Evolutionary conservation across 495 filamentous ascomycete genomes (phyloP), one percentile per base, ranked within the genome.

Genomic region (Usnea hakonensis): DNA sequence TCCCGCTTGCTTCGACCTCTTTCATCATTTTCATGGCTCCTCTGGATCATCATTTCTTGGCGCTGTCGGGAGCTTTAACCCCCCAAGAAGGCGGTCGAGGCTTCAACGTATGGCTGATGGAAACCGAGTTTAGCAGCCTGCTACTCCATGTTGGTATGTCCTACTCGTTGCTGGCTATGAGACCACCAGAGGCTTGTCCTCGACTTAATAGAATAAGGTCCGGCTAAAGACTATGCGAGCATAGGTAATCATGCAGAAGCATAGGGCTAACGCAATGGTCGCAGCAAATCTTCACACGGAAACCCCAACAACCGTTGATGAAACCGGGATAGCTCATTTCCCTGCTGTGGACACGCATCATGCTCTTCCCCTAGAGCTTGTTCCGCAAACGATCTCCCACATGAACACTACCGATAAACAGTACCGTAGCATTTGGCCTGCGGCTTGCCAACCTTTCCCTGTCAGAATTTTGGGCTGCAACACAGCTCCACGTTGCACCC

Each of bases 401-500:
- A 52, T 52, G 28, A 52, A 14, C 32, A 19, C 48, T 52, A 52
- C 48, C 48, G 48, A 30, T 16, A 16, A 52, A 17, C 48, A 26
- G 17, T 52, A 16, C 48, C 48, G 48, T 32, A 52, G 28, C 48
- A 52, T 19, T 13, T 40, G 33, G 32, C 35, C 26, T 57, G 33
- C 35, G 19, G 21, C 10, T 8, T 57, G 33, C 54, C 23, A 19
- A 57, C 37, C 33, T 4, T 5, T 57, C 23, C 32, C 35, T 35
- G 21, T 33, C 33, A 57, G 32, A 17, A 38, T 37, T 35, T 60
- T 57, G 23, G 60, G 53, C 53, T 57, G 30, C 60, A 57, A 50
- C 35, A 62, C 53, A 57, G 55, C 52, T 19, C 40, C 44, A 62
- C n/a, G 32, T 62, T 50, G n/a, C 60, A 62, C 57, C 10, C 40